Evolutionary conservation across 192 early-diverging fungal species (phyloP).

Genomic region (Chytriomyces sp.): DNA sequence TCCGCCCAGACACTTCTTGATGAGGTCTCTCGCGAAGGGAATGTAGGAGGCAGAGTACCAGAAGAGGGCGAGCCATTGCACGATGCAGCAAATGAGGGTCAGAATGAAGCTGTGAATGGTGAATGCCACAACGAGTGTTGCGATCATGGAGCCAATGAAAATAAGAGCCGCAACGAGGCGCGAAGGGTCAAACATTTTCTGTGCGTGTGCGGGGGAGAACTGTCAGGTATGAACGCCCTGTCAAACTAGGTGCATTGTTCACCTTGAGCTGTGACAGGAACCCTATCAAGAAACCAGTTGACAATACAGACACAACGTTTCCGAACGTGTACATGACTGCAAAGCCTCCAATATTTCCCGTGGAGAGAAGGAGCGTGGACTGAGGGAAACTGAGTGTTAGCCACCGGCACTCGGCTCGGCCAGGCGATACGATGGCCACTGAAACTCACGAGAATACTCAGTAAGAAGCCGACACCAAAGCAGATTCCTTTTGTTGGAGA

Average conservation of each 20-base stretch:
- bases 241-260: background rate
- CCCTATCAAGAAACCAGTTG: constrained; percentile 89
- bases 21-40: constrained; percentile 77
- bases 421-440: background rate
- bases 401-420: background rate
- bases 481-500: constrained; percentile 56
- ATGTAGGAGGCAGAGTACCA: constrained; percentile 69
- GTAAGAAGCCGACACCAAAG: constrained; percentile 77
- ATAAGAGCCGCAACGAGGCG: constrained; percentile 75
- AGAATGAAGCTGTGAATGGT: constrained; percentile 63
- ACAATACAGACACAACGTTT: constrained; percentile 81
- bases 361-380: constrained; percentile 61
- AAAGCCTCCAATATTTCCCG: constrained; percentile 71
- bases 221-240: background rate
- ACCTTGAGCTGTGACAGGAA: constrained; percentile 86
- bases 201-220: background rate
- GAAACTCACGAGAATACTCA: constrained; percentile 70
- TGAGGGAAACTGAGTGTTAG: constrained; percentile 14
- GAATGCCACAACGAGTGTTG: constrained; percentile 78
- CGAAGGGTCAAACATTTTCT: constrained; percentile 61
- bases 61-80: constrained; percentile 88
- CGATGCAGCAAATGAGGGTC: constrained; percentile 77
- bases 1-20: constrained; percentile 43
- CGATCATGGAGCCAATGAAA: constrained; percentile 67
- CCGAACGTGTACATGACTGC: constrained; percentile 90